Conservation (phyloP, 2,329 filamentous ascomycete species). For the Amphichorda felina region DNA sequence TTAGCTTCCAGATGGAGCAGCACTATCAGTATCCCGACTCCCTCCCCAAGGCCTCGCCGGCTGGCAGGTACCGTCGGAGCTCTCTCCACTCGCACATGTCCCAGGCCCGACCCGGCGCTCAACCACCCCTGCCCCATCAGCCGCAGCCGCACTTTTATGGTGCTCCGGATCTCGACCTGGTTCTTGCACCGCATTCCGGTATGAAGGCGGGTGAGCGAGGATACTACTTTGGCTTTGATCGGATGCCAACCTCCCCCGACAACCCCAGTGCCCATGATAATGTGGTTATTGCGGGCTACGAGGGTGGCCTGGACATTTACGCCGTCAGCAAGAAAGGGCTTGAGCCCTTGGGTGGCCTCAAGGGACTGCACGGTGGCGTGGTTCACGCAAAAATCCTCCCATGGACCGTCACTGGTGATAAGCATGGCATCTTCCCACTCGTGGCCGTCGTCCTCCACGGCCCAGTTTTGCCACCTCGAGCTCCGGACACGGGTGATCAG, state of each 20-base stretch:
- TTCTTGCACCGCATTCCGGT: slow-evolving; percentile 42
- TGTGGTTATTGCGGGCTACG: slow-evolving; percentile 64
- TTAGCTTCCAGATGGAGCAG: slow-evolving; percentile 43
- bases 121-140: slow-evolving; percentile 62
- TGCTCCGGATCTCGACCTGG: slow-evolving; percentile 62
- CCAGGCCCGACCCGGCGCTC: slow-evolving; percentile 30
- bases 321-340: slow-evolving; percentile 60
- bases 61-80: slow-evolving; percentile 25
- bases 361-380: slow-evolving; percentile 69
- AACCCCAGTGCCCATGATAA: slow-evolving; percentile 38
- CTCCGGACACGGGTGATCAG: slow-evolving; percentile 23
- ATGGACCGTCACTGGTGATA: slow-evolving; percentile 45
- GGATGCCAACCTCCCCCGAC: slow-evolving; percentile 31
- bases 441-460: slow-evolving; percentile 75
- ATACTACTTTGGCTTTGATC: slow-evolving; percentile 75
- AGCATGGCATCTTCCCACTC: slow-evolving; percentile 52
- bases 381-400: slow-evolving; percentile 74
- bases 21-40: slow-evolving; percentile 29
- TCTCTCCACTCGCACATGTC: slow-evolving; percentile 40
- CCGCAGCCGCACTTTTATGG: slow-evolving; percentile 69
- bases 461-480: slow-evolving; percentile 40
- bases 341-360: slow-evolving; percentile 57
- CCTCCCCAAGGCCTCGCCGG: slow-evolving; percentile 21
- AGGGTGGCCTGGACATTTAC: slow-evolving; percentile 69
- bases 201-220: slow-evolving; percentile 55